Evolutionary conservation across 306 rosid species (phyloP), one percentile per base, ranked within the genome.

Genomic region (Trifolium repens): DNA sequence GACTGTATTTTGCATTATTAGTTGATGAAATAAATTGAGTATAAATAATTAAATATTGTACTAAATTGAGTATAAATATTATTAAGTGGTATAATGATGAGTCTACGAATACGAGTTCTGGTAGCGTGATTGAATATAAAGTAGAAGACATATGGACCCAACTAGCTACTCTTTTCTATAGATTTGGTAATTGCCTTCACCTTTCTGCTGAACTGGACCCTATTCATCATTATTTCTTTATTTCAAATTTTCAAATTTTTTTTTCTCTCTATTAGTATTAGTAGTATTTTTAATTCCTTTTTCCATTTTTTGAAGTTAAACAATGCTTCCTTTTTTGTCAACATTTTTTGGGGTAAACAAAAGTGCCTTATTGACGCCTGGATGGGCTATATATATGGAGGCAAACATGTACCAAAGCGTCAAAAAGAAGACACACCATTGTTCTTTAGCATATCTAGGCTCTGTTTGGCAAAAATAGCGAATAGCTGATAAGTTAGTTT

Each of bases 81-180:
- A 8, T 53, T 8, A 53, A 17, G 27, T 43, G 49, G 49, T 43
- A 43, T 4, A 43, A 43, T 43, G 49, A 43, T 43, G 61, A 55
- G 61, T 55, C 30, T 22, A 55, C 15, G 5, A 55, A 22, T 55
- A 19, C 61, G 9, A 11, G 30, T 2, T 54, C 8, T 19, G 30
- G 61, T 19, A 54, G 32, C 32, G 61, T 54, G 61, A 55, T 55
- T 55, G 3, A 9, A 55, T 9, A 55, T 55, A 55, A 55, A 55
- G 61, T 11, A 11, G 64, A 58, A 2, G n/a, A 58, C 64, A 58
- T 58, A 58, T 58, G 64, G 64, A 58, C 64, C 64, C 64, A 26
- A 26, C 10, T 10, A 24, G 61, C 32, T 12, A 54, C 61, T 8
- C 13, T 11, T 54, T 54, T 54, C 30, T 54, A 24, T 57, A 13